Percentiles rank a stretch among this genome's conserved stretches.
phyloP scores from a whole-genome alignment of 1,139 yeast genomes.

The Arxiozyma bovina region DNA sequence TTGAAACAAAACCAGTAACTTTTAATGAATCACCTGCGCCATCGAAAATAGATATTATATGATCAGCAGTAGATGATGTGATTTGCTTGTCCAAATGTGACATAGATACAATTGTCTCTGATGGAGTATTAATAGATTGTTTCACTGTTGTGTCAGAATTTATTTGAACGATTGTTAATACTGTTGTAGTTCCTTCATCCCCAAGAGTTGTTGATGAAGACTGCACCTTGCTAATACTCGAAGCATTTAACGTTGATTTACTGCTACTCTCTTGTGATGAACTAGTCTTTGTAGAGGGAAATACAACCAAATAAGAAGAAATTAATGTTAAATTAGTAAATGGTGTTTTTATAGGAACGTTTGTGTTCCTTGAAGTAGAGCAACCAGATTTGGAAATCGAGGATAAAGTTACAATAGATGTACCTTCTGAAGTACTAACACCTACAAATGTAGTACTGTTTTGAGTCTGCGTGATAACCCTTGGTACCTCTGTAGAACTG shows the following conservation, averaged over 20 bases:
- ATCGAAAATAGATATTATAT: not conserved
- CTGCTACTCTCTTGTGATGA: not conserved
- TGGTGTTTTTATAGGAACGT: not conserved
- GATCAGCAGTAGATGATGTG: not conserved
- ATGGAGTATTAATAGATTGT: not conserved
- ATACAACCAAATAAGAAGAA: not conserved
- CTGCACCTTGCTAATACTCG: not conserved
- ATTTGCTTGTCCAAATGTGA: not conserved
- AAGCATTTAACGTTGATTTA: not conserved
- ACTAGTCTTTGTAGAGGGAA: not conserved
- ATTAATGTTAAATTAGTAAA: not conserved
- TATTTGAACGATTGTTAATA: not conserved
- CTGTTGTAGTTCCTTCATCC: not conserved
- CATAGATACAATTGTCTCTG: not conserved
- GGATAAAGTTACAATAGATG: not conserved
- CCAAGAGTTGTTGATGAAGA: not conserved
- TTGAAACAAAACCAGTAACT: not conserved
- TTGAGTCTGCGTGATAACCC: not conserved
- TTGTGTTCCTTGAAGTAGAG: not conserved
- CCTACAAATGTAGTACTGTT: not conserved
- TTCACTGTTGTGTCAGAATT: not conserved
- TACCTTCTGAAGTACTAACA: not conserved
- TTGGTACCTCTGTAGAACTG: not conserved
- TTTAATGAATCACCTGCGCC: slow-evolving; percentile 1
- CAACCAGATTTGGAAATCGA: not conserved